phyloP scores from a whole-genome alignment of 257 asterid genomes.

The Forsythia viridissima region DNA sequence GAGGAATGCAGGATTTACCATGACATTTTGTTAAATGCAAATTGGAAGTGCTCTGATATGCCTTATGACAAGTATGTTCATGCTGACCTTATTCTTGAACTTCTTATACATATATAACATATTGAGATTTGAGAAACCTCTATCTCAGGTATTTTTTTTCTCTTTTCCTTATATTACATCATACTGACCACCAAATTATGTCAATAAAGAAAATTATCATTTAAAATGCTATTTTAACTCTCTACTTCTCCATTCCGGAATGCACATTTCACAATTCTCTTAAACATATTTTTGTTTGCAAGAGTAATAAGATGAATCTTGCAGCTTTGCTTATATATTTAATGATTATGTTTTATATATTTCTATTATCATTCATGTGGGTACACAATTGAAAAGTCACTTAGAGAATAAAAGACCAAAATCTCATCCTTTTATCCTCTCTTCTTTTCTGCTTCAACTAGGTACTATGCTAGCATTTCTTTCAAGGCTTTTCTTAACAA shows the following conservation, averaged over 20 bases:
- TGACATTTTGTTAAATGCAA: slow-evolving; percentile 41
- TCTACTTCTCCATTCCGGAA: not conserved
- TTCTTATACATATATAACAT: not conserved
- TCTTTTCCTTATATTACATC: not conserved
- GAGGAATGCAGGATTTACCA: slow-evolving; percentile 55
- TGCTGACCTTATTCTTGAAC: slow-evolving; percentile 4
- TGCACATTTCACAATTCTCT: not conserved
- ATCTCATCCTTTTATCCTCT: not conserved
- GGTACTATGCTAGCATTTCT: not conserved
- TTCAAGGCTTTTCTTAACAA: not conserved
- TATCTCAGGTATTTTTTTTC: not conserved
- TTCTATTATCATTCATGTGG: not conserved
- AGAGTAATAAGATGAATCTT: not conserved
- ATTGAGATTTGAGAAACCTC: not conserved
- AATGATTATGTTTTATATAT: not conserved
- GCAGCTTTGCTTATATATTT: not conserved
- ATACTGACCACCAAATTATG: not conserved
- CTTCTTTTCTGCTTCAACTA: not conserved
- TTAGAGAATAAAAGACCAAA: not conserved
- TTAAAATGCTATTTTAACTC: not conserved
- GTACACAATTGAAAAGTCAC: not conserved
- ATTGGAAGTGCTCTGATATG: slow-evolving; percentile 54
- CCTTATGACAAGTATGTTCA: slow-evolving; percentile 50
- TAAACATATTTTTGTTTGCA: not conserved
- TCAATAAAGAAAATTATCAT: not conserved